Evolutionary conservation across 352 stramenopile species (phyloP).

Genomic region (Phytopythium delawarense): DNA sequence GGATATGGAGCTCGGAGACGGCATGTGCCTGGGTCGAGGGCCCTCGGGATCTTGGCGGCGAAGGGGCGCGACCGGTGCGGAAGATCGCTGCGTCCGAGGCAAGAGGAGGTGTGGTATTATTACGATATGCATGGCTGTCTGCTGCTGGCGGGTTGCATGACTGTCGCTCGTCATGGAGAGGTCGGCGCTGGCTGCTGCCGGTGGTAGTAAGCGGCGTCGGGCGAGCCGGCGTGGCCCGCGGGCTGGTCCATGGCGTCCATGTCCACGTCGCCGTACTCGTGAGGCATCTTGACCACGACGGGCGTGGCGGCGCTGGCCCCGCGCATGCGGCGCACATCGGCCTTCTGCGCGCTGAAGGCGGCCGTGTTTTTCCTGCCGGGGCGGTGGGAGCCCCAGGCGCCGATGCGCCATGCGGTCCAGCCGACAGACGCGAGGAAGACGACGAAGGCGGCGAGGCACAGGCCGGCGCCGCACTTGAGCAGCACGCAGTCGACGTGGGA

Average conservation of each 20-base stretch:
- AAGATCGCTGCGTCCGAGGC: not conserved
- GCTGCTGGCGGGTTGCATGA: not conserved
- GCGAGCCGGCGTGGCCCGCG: not conserved
- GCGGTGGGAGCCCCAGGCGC: not conserved
- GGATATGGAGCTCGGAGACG: too few relatives aligned
- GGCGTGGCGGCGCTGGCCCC: not conserved
- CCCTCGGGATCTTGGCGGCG: not conserved
- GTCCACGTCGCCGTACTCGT: conserved; percentile 6
- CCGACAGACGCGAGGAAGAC: conserved; percentile 51
- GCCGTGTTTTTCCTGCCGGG: not conserved
- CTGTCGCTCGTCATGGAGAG: not conserved
- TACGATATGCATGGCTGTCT: not conserved
- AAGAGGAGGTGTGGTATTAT: not conserved
- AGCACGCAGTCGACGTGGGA: conserved; percentile 43
- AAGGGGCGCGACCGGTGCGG: not conserved
- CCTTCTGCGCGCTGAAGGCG: not conserved
- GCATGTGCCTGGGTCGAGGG: too few relatives aligned
- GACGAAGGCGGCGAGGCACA: conserved; percentile 65
- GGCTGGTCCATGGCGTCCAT: conserved; percentile 1
- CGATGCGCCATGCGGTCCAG: conserved; percentile 41
- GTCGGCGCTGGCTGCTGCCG: not conserved
- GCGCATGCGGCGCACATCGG: not conserved
- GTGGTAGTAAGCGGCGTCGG: not conserved
- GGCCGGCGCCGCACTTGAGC: conserved; percentile 36
- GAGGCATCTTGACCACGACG: conserved; percentile 1